Percentiles rank a stretch among this genome's conserved stretches.
phyloP scores from a whole-genome alignment of 257 asterid species.

The Solanum habrochaites region DNA sequence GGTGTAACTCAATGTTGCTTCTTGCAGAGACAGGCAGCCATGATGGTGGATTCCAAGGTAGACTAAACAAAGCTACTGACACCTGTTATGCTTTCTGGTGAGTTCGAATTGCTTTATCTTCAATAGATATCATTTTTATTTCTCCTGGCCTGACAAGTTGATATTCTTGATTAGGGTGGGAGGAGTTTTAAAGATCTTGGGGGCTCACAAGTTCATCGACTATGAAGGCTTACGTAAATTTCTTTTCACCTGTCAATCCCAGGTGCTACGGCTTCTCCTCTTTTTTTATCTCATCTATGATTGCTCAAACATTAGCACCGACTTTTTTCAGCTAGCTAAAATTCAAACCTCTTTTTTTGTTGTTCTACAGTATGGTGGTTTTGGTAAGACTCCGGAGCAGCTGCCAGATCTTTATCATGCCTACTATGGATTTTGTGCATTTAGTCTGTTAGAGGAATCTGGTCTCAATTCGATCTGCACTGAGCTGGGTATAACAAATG shows the following conservation, averaged over 20 bases:
- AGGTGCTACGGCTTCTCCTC: slow-evolving; percentile 46
- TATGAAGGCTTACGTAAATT: slow-evolving; percentile 52
- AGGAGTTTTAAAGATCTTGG: slow-evolving; percentile 71
- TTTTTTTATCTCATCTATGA: neutral
- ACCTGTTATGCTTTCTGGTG: slow-evolving; percentile 97
- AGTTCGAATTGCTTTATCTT: neutral
- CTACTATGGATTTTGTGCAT: slow-evolving; percentile 73
- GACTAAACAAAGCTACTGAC: slow-evolving; percentile 78
- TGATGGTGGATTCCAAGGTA: slow-evolving; percentile 93
- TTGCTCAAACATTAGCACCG: neutral
- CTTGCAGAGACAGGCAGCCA: slow-evolving; percentile 64
- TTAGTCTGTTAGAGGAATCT: slow-evolving; percentile 71
- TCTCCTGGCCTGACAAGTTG: neutral
- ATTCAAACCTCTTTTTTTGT: neutral
- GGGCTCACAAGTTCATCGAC: slow-evolving; percentile 51
- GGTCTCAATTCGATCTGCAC: slow-evolving; percentile 42
- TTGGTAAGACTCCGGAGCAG: slow-evolving; percentile 68
- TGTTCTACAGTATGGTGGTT: slow-evolving; percentile 74
- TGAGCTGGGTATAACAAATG: slow-evolving; percentile 56
- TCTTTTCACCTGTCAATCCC: slow-evolving; percentile 63
- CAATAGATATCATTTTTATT: neutral
- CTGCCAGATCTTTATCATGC: slow-evolving; percentile 90
- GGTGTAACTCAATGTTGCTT: neutral
- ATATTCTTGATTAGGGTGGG: slow-evolving; percentile 51
- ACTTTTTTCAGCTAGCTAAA: neutral